A percentile compares a stretch with the other conserved stretches of the same genome.
phyloP scores from a whole-genome alignment of 1,284 basidiomycete species.

The Vanrija sp. region DNA sequence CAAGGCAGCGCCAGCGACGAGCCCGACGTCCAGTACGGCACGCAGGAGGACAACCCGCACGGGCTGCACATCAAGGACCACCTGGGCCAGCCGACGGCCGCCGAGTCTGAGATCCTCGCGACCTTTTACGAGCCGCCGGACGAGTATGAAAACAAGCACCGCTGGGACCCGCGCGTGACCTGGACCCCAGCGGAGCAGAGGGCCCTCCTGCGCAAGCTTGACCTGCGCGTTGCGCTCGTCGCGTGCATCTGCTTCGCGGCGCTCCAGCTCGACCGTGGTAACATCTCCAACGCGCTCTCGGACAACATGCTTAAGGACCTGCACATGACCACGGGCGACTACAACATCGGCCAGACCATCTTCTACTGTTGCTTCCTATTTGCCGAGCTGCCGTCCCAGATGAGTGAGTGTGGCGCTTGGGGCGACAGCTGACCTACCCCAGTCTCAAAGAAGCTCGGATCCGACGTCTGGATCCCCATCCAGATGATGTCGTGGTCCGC shows the following conservation, averaged over 20 bases:
- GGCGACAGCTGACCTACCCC: neutral
- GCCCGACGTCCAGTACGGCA: too few relatives aligned
- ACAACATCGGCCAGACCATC: constrained; percentile 44
- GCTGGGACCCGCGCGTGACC: constrained; percentile 42
- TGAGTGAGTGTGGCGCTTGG: constrained; percentile 15
- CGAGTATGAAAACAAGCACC: constrained; percentile 39
- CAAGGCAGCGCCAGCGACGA: too few relatives aligned
- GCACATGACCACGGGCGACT: constrained; percentile 41
- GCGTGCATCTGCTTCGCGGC: constrained; percentile 40
- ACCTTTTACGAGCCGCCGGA: constrained; percentile 36
- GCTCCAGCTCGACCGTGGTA: constrained; percentile 39
- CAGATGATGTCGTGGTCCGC: constrained; percentile 46
- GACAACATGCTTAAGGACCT: constrained; percentile 49
- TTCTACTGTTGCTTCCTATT: constrained; percentile 36
- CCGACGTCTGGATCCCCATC: constrained; percentile 46
- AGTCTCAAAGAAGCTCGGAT: constrained; percentile 48
- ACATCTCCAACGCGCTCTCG: constrained; percentile 37
- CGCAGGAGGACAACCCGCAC: too few relatives aligned
- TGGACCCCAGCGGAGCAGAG: constrained; percentile 47
- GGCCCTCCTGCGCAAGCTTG: constrained; percentile 31
- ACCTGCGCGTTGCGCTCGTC: constrained; percentile 27
- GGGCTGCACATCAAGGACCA: neutral
- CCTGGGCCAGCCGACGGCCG: neutral
- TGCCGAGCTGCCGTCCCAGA: constrained; percentile 45
- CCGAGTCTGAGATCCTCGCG: neutral